Conservation (phyloP, 139 green algal genomes). For the Chlamydomonas sp. region DNA sequence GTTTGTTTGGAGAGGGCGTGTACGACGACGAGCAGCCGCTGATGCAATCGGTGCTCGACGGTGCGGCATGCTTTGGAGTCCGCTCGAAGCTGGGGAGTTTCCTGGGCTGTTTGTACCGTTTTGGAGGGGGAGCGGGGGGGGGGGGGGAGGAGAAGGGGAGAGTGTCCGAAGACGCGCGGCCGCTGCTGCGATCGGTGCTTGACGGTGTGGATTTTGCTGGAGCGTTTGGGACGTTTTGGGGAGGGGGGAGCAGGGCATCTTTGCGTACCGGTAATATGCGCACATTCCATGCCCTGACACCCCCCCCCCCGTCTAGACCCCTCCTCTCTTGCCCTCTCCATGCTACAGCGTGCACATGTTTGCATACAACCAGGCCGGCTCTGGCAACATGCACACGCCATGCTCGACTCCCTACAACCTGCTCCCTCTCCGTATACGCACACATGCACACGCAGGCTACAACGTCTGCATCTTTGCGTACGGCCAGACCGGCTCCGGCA, state of each 20-base stretch:
- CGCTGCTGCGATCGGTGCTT: not conserved
- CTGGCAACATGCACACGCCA: constrained; percentile 72
- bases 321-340: constrained; percentile 37
- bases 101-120: too few relatives aligned
- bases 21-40: constrained; percentile 81
- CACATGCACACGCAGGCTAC: constrained; percentile 28
- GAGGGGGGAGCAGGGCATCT: not conserved
- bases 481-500: constrained; percentile 72
- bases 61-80: too few relatives aligned
- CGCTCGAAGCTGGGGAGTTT: too few relatives aligned
- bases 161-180: too few relatives aligned
- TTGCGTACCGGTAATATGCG: not conserved
- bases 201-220: not conserved
- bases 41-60: constrained; percentile 81
- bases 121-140: too few relatives aligned
- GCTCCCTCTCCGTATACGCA: not conserved
- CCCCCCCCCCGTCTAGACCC: not conserved
- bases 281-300: not conserved
- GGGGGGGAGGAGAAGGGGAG: too few relatives aligned
- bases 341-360: constrained; percentile 79
- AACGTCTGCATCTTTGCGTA: constrained; percentile 82
- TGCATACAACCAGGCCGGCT: constrained; percentile 73
- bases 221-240: not conserved
- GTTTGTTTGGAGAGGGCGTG: too few relatives aligned
- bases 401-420: not conserved